phyloP scores from a whole-genome alignment of 2,329 filamentous ascomycete species.

The Paracamarosporium sp. region DNA sequence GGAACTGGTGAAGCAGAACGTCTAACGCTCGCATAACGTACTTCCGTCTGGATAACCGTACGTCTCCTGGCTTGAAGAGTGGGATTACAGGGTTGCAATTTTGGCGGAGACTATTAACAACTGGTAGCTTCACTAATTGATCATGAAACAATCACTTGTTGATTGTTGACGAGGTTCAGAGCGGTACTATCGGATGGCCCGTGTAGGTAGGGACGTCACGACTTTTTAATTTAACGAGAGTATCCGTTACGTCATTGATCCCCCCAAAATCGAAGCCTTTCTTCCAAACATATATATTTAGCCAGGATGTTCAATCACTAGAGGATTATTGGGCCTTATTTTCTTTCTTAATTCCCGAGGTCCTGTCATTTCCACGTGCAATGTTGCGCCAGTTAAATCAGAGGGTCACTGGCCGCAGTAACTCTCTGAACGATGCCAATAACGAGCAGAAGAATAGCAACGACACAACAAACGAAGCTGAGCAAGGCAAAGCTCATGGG shows the following conservation, averaged over 20 bases:
- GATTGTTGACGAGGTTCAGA: neutral
- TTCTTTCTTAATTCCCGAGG: no score
- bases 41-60: neutral
- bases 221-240: neutral
- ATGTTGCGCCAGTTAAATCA: neutral
- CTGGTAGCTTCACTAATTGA: neutral
- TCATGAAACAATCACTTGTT: neutral
- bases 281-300: neutral
- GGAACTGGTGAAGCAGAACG: no score
- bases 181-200: neutral
- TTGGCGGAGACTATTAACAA: neutral
- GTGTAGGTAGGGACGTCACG: neutral
- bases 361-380: neutral
- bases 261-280: neutral
- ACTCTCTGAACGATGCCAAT: neutral
- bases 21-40: no score
- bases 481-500: constrained; percentile 14
- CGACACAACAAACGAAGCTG: neutral
- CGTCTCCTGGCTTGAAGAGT: neutral
- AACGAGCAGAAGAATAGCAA: neutral
- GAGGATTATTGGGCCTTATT: neutral
- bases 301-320: neutral
- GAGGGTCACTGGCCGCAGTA: neutral
- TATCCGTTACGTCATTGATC: neutral
- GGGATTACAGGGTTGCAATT: neutral